Conservation (phyloP, 148 eudicot genomes). For the Rhododendron mucronatum region DNA sequence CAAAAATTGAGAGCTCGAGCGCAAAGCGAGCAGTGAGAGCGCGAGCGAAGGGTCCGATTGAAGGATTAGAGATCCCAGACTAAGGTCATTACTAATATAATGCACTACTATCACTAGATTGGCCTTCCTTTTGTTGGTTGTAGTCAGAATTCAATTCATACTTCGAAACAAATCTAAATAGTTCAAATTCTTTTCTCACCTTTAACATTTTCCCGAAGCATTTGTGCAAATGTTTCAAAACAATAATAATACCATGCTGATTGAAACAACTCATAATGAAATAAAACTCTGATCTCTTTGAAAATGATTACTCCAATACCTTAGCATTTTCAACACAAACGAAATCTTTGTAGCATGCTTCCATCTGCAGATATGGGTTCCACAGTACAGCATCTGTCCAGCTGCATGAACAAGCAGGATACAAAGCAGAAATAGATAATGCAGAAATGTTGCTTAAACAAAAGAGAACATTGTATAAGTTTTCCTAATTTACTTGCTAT, state of each 20-base stretch:
- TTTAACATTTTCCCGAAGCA: background rate
- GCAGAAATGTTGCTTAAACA: background rate
- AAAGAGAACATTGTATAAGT: background rate
- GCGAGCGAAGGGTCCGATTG: background rate
- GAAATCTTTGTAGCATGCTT: constrained; percentile 87
- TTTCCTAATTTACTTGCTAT: constrained; percentile 38
- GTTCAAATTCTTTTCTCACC: background rate
- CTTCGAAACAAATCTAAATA: background rate
- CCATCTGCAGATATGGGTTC: constrained; percentile 92
- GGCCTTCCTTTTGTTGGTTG: background rate
- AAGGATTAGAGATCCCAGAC: background rate
- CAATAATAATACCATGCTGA: background rate
- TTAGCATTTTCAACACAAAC: constrained; percentile 97
- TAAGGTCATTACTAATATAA: background rate
- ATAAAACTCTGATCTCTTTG: background rate
- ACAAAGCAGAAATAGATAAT: constrained; percentile 1
- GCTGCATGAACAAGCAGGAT: constrained; percentile 34
- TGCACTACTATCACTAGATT: background rate
- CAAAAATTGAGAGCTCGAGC: background rate
- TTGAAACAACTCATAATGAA: background rate
- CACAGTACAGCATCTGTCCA: constrained; percentile 95
- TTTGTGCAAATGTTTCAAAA: background rate
- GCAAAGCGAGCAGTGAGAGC: background rate
- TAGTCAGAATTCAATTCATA: background rate
- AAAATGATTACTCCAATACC: constrained; percentile 31